Evolutionary conservation across 345 rosid species (phyloP).

Genomic region (Microthlaspi erraticum): DNA sequence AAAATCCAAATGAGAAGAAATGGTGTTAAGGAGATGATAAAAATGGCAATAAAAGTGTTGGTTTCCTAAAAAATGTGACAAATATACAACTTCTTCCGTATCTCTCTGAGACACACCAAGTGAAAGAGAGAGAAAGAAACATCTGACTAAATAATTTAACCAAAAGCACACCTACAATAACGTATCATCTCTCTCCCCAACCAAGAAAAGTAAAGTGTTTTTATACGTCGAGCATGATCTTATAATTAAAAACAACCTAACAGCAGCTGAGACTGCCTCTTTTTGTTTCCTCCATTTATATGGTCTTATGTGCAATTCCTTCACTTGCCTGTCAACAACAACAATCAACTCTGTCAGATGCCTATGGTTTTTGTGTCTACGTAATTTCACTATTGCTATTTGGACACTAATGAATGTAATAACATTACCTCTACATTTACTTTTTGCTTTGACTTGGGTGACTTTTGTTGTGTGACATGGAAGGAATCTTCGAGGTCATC

Average conservation of each 20-base stretch:
- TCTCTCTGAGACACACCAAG: constrained; percentile 2
- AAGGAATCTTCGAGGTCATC: constrained; percentile 79
- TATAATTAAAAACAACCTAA: constrained; percentile 32
- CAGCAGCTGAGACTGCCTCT: constrained; percentile 29
- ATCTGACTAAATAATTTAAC: constrained; percentile 21
- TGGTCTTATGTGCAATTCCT: constrained; percentile 44
- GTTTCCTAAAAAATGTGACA: constrained; percentile 16
- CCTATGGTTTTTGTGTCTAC: background rate
- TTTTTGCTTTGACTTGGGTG: constrained; percentile 59
- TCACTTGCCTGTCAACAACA: constrained; percentile 61
- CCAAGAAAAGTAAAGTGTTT: constrained; percentile 28
- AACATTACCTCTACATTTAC: constrained; percentile 50
- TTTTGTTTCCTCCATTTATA: constrained; percentile 13
- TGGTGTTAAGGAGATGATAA: constrained; percentile 22
- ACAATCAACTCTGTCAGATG: constrained; percentile 30
- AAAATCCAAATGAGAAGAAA: background rate
- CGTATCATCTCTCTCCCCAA: constrained; percentile 31
- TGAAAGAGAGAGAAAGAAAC: background rate
- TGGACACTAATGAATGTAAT: background rate
- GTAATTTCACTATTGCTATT: constrained; percentile 2
- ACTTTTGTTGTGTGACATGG: constrained; percentile 69
- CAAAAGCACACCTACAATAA: constrained; percentile 41
- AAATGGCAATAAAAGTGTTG: constrained; percentile 1
- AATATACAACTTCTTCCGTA: constrained; percentile 38
- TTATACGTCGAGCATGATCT: constrained; percentile 1